Evolutionary conservation across 257 asterid species (phyloP).

Genomic region (Solanum chilense): DNA sequence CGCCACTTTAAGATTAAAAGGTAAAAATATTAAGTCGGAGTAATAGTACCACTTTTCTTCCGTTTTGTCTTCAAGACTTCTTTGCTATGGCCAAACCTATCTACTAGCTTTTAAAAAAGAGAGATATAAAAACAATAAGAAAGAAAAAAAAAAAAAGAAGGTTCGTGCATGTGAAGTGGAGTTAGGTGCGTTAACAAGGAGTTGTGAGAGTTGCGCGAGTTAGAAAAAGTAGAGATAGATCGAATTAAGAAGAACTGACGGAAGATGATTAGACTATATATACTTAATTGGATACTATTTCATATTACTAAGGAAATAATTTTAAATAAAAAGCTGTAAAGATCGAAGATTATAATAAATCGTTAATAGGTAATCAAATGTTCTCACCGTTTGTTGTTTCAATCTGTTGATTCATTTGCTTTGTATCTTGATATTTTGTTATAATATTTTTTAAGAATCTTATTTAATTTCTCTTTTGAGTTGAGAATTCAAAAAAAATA

Average conservation of each 20-base stretch:
- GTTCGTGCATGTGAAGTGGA: too few relatives aligned
- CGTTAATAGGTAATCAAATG: not conserved
- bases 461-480: not conserved
- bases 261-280: too few relatives aligned
- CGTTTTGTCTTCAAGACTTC: not conserved
- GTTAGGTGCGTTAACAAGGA: not conserved
- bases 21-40: not conserved
- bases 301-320: too few relatives aligned
- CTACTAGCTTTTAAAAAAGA: not conserved
- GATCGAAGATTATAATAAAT: not conserved
- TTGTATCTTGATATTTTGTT: not conserved
- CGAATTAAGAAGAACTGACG: not conserved
- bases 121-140: not conserved
- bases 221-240: not conserved
- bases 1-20: too few relatives aligned
- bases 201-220: not conserved
- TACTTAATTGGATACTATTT: not conserved
- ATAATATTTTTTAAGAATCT: not conserved
- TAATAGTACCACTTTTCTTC: not conserved
- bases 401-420: not conserved
- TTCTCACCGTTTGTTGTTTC: not conserved
- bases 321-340: too few relatives aligned
- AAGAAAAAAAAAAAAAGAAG: too few relatives aligned
- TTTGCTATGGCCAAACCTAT: not conserved
- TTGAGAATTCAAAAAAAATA: rapidly evolving